Conservation (phyloP, 257 asterid genomes). For the Echium plantagineum region DNA sequence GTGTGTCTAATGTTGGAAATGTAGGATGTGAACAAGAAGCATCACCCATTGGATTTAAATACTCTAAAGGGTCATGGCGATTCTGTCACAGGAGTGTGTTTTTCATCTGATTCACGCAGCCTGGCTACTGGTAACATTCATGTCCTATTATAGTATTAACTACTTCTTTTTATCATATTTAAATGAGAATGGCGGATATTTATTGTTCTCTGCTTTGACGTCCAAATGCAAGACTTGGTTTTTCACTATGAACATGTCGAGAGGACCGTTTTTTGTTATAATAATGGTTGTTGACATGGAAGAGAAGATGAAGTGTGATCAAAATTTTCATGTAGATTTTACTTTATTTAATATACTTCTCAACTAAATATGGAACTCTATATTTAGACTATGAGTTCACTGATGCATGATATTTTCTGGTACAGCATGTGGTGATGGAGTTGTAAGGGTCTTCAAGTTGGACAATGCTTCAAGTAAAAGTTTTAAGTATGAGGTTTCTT, state of each 20-base stretch:
- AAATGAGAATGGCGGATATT: not conserved
- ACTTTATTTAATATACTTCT: not conserved
- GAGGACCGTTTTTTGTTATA: not conserved
- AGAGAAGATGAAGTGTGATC: not conserved
- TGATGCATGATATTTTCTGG: slow-evolving; percentile 6
- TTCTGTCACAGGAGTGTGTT: slow-evolving; percentile 71
- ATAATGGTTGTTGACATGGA: not conserved
- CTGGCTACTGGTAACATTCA: slow-evolving; percentile 66
- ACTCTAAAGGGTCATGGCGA: slow-evolving; percentile 96
- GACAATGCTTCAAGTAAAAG: slow-evolving; percentile 93
- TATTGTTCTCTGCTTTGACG: not conserved
- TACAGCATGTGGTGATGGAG: slow-evolving; percentile 88
- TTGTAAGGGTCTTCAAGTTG: slow-evolving; percentile 83
- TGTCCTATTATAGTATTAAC: not conserved
- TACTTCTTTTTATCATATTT: not conserved
- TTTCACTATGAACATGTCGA: not conserved
- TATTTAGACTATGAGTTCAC: not conserved
- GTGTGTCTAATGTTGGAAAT: slow-evolving; percentile 9
- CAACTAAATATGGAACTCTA: not conserved
- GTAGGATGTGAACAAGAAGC: slow-evolving; percentile 77
- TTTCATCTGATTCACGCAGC: slow-evolving; percentile 67
- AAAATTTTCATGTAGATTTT: not conserved
- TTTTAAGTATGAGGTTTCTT: slow-evolving; percentile 62
- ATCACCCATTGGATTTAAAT: slow-evolving; percentile 89
- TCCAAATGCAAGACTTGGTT: not conserved